Evolutionary conservation across 129 eudicot species (phyloP).

Genomic region (Centrapalus pauciflorus): DNA sequence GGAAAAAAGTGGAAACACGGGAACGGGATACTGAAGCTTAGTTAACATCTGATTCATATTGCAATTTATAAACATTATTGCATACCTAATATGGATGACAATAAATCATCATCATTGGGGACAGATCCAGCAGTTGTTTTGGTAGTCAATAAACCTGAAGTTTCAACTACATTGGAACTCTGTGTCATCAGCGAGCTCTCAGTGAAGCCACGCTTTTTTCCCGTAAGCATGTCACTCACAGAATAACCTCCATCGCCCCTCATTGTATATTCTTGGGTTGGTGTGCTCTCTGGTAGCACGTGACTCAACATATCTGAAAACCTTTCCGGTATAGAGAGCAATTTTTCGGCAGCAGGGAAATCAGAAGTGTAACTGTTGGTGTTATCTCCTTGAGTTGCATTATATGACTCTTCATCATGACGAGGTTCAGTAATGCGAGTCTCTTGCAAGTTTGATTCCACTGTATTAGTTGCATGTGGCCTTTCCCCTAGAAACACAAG

Average conservation of each 20-base stretch:
- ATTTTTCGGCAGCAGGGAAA: slow-evolving; percentile 68
- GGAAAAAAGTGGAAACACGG: too few species aligned
- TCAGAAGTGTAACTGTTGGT: slow-evolving; percentile 24
- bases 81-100: slow-evolving; percentile 91
- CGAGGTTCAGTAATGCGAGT: slow-evolving; percentile 20
- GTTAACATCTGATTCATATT: too few species aligned
- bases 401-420: slow-evolving; percentile 23
- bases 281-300: slow-evolving; percentile 46
- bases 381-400: slow-evolving; percentile 25
- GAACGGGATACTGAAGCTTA: too few species aligned
- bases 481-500: slow-evolving; percentile 34
- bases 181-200: slow-evolving; percentile 73
- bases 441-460: slow-evolving; percentile 30
- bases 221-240: slow-evolving; percentile 34
- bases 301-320: slow-evolving; percentile 23
- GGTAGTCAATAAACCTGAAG: slow-evolving; percentile 36
- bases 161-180: slow-evolving; percentile 49
- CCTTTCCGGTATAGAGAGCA: slow-evolving; percentile 49
- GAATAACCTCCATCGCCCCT: slow-evolving; percentile 38
- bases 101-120: slow-evolving; percentile 72
- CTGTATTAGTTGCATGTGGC: slow-evolving; percentile 19
- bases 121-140: slow-evolving; percentile 46
- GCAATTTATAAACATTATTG: too few species aligned
- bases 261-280: slow-evolving; percentile 22
- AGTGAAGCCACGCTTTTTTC: slow-evolving; percentile 71